Evolutionary conservation across 352 stramenopile genomes (phyloP).

Genomic region (Phytophthora rubi): DNA sequence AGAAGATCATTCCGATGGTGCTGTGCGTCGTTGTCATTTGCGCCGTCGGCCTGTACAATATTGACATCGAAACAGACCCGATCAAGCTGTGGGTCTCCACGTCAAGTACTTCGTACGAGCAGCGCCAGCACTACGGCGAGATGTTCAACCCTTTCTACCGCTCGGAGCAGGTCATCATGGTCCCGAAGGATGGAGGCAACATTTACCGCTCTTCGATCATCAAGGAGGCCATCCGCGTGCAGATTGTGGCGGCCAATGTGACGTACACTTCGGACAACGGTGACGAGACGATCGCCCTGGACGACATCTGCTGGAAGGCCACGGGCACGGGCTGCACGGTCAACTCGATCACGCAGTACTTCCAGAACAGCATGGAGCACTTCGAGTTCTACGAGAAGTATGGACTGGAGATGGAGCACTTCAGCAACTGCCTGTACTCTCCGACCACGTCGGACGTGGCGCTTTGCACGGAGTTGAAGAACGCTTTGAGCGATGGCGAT

Average conservation of each 20-base stretch:
- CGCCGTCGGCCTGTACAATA: slow-evolving; percentile 44
- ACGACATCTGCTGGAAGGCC: slow-evolving; percentile 74
- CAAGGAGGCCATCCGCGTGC: slow-evolving; percentile 59
- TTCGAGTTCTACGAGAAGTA: slow-evolving; percentile 68
- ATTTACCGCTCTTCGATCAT: slow-evolving; percentile 60
- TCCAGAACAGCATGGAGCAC: slow-evolving; percentile 67
- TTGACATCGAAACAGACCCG: slow-evolving; percentile 65
- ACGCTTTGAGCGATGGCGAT: slow-evolving; percentile 39
- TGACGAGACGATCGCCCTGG: slow-evolving; percentile 37
- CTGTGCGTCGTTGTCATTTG: slow-evolving; percentile 54
- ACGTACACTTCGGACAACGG: slow-evolving; percentile 39
- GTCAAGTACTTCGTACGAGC: slow-evolving; percentile 59
- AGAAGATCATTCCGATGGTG: slow-evolving; percentile 47
- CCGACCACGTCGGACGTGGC: slow-evolving; percentile 57
- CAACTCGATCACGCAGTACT: slow-evolving; percentile 71
- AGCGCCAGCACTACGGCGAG: slow-evolving; percentile 63
- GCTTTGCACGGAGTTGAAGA: slow-evolving; percentile 52
- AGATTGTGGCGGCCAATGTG: slow-evolving; percentile 50
- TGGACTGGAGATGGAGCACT: slow-evolving; percentile 57
- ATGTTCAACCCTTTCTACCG: slow-evolving; percentile 80
- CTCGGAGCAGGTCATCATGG: slow-evolving; percentile 68
- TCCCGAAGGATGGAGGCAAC: slow-evolving; percentile 64
- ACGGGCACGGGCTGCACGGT: slow-evolving; percentile 64
- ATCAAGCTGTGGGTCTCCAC: slow-evolving; percentile 75
- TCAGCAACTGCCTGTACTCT: slow-evolving; percentile 66